Base-by-base conservation (phyloP, 306 rosid species). In the Begonia masoniana region DNA sequence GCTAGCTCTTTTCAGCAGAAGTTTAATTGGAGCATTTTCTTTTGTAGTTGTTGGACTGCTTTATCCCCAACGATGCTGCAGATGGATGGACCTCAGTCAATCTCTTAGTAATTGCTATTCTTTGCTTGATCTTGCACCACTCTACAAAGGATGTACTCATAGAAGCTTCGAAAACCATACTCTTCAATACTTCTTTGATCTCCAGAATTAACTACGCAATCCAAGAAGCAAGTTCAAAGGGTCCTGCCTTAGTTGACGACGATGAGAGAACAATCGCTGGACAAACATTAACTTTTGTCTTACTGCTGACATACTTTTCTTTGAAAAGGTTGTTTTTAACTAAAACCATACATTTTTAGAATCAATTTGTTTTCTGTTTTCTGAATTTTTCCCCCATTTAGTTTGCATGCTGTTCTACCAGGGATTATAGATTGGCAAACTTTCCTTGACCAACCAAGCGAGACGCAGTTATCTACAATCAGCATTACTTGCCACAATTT, bases 351-450 rank as follows among this genome's bases (percentile, higher is more conserved):
- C 49, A 36, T 15, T 11, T 10, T 53, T n/a, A 41, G 55, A 54
- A 53, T 68, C 57, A 58, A 71, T 53, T 62, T 47, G 8, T 31
- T 31, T 5, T 31, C 39, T 41, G 15, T 26, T 23, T 56, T 15
- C 35, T 41, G 41, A 47, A n/a, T 52, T 41, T 16, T 9, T 24
- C 48, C 69, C 55, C 67, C 41, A 15, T 55, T 59, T 68, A 85
- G 97, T 62, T 70, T 78, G 78, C 76, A 76, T 59, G 74, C 80
- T 50, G 68, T 70, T 66, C 55, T 83, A 11, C 88, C 91, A 26
- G 88, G 75, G 57, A 61, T 65, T 57, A 71, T 81, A 63, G 86
- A 91, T 71, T 91, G 96, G 97, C 86, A 78, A 65, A 64, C 59
- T 61, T 73, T 81, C 67, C 66, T 83, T 50, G 76, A 52, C 45